Evolutionary conservation across 495 filamentous ascomycete genomes (phyloP), one percentile per base, ranked within the genome.

Genomic region (Penicillium canescens): DNA sequence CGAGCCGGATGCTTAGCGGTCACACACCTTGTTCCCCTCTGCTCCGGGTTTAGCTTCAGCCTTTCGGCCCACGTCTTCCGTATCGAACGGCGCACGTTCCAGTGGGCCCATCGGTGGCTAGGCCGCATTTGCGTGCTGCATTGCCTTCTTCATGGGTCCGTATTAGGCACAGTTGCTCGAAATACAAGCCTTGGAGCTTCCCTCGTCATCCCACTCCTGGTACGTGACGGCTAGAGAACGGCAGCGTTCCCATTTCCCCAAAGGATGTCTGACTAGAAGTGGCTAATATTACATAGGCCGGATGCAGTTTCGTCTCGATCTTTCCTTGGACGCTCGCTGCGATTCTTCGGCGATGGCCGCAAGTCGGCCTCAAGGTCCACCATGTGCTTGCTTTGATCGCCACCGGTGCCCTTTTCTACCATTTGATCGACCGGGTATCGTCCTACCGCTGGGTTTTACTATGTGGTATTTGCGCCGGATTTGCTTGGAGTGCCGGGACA

Each of bases 371-470:
- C 7, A 55, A 48, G 37, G n/a, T 20, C 20, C 47, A 50, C 37
- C 14, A 42, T 50, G 5, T 50, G 35, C 37, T 50, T 24, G 47
- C 47, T 14, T 13, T 23, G 6, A 3, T 41, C 24, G 47, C 23
- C 26, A 33, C 37, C 28, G 43, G 24, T 26, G 4, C 44, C 43
- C 36, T 55, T 18, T 1, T 13, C 14, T 55, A 55, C 26, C 44
- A 55, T 42, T 34, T 55, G 37, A 26, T 42, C 9, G 26, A 42
- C 26, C 37, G 18, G 9, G 26, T 1, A 14, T 55, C 52, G 12
- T 2, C 14, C 20, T 48, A 55, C 38, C 18, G 44, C 11, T 55
- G 52, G 52, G 43, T 47, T 28, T 16, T 55, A 28, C 44, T 55
- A 2, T 38, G 52, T 9, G 26, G 52, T 10, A 31, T 48, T 40